Conservation (phyloP, 2,329 filamentous ascomycete genomes). For the Curvularia hawaiiensis region DNA sequence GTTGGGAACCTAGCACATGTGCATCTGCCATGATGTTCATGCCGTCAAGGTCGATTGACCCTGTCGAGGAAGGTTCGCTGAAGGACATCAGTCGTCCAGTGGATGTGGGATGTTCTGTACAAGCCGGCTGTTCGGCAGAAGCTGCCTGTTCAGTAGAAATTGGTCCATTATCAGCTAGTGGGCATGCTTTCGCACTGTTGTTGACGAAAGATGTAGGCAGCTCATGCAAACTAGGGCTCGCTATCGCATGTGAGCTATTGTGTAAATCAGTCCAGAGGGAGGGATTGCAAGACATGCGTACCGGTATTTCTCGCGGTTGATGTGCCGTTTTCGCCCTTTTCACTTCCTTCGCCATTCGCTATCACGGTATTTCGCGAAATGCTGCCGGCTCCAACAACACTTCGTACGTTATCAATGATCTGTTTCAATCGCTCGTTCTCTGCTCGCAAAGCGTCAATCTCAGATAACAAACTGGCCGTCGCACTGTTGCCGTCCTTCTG, state of each 20-base stretch:
- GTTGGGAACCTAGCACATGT: constrained; percentile 3
- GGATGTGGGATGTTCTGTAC: no score
- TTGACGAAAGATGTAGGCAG: constrained; percentile 23
- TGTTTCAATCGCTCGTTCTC: constrained; percentile 44
- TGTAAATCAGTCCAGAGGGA: constrained; percentile 7
- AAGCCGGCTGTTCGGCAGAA: not conserved
- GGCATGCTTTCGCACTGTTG: constrained; percentile 21
- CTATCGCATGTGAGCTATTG: constrained; percentile 28
- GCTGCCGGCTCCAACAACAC: constrained; percentile 34
- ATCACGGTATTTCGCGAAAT: constrained; percentile 19
- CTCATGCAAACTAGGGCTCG: constrained; percentile 34
- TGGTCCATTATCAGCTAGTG: constrained; percentile 15
- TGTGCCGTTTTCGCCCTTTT: constrained; percentile 16
- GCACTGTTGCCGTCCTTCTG: constrained; percentile 41
- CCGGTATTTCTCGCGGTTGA: constrained; percentile 30
- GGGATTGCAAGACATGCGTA: constrained; percentile 25
- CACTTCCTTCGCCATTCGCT: not conserved
- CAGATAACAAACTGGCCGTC: constrained; percentile 37
- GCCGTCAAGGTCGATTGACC: constrained; percentile 39
- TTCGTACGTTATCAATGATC: constrained; percentile 44
- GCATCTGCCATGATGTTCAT: constrained; percentile 35
- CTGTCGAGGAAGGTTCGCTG: constrained; percentile 3
- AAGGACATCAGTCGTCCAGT: not conserved
- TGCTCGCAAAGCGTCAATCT: constrained; percentile 38
- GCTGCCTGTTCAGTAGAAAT: constrained; percentile 17